Base-by-base conservation (phyloP, 495 filamentous ascomycete species). In the Rhypophila decipiens region DNA sequence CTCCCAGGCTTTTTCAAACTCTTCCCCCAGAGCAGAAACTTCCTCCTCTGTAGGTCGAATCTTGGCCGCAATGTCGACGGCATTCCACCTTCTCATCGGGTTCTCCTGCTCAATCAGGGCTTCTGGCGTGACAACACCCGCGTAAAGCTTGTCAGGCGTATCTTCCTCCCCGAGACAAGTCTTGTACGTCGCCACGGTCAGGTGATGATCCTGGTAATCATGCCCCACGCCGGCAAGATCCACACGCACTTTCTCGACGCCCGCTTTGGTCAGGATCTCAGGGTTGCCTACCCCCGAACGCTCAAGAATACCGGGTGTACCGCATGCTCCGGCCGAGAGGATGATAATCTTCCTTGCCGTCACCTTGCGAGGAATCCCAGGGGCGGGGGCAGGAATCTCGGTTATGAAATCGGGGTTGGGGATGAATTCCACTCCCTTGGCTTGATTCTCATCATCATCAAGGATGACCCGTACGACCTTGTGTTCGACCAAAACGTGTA, bases 281-380 rank as follows among this genome's bases (percentile, higher is more conserved):
- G 49, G 57, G 13, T 49, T 49, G 18, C 82, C 82, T 38, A 86
- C 59, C 10, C 83, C 82, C 0, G 83, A 86, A 0, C 80, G 69
- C 53, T 86, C 80, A 9, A 85, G 67, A 2, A 86, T 58, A 1
- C 65, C 57, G 4, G 83, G 79, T 0, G 82, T 73, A 12, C 74
- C 70, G 17, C 75, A 64, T 9, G 74, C 55, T 8, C 83, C 83
- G n/a, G 73, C 75, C 1, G 80, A 78, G 1, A 83, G 51, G 35
- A 87, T 71, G 2, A 85, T 75, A n/a, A 80, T 42, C 42, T 68
- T 72, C 10, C 47, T 57, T 2, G 70, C 79, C 7, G 42, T 31
- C 9, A 40, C 24, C 10, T 34, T 50, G 9, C 11, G 24, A 19
- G 42, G 27, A 27, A 36, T 19, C 13, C 27, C 5, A 3, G 22